A percentile compares a stretch with the other conserved stretches of the same genome.
Evolutionary conservation across 208 protist species (phyloP).

Genomic region (Tetramitus jugosus): DNA sequence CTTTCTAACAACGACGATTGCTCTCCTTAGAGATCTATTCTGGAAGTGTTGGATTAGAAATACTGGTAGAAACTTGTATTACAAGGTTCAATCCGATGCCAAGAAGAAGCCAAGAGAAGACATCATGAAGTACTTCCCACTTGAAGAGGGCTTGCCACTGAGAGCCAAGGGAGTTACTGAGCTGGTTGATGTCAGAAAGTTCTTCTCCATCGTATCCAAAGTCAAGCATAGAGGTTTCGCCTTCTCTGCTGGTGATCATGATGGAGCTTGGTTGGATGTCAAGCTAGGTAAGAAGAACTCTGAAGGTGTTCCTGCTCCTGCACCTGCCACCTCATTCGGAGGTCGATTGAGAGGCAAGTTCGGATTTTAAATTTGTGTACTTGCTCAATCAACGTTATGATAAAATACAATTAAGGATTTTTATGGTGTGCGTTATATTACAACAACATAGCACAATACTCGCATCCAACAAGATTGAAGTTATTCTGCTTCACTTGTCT

Average conservation of each 20-base stretch:
- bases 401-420: too few species aligned
- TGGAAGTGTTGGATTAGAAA: not conserved
- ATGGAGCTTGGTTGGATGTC: too few species aligned
- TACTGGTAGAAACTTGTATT: not conserved
- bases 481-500: slow-evolving; percentile 12
- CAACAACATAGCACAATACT: too few species aligned
- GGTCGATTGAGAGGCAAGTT: too few species aligned
- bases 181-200: not conserved
- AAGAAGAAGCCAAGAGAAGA: slow-evolving; percentile 16
- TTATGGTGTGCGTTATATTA: too few species aligned
- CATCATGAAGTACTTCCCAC: slow-evolving; percentile 11
- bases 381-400: too few species aligned
- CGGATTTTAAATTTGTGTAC: too few species aligned
- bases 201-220: not conserved
- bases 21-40: not conserved
- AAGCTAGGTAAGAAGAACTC: too few species aligned
- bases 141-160: slow-evolving; percentile 1
- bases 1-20: not conserved
- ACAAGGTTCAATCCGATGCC: not conserved
- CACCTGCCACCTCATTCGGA: too few species aligned
- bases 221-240: not conserved
- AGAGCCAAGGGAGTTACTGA: not conserved
- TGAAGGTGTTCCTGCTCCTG: too few species aligned
- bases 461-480: slow-evolving; percentile 13
- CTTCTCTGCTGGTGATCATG: too few species aligned